Evolutionary conservation across 139 green algal species (phyloP), one percentile per base, ranked within the genome.

Genomic region (Marvania coccoides): DNA sequence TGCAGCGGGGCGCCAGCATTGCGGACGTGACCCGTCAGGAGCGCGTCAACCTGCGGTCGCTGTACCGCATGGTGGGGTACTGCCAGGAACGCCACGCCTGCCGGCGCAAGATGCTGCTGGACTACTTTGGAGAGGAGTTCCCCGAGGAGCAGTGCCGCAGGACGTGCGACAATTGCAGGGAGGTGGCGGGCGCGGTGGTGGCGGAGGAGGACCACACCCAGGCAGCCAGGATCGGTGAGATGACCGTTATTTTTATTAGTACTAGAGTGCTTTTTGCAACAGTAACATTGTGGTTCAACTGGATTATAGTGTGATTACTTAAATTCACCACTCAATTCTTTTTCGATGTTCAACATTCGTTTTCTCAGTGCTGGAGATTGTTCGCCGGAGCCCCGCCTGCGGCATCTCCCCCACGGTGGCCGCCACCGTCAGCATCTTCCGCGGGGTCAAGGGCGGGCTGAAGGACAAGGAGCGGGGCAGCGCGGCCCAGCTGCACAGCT

Each of bases 91-190:
- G 81, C 38, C 70, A 83, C 31, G 82, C 89, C 69, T 96, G 90
- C 70, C 74, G 90, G 6, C 76, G 90, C 26, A 72, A 85, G 59
- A 70, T 90, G 64, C 71, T 95, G 64, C 83, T 96, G 75, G 45
- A 69, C n/a, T 82, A 95, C 71, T 96, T 95, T 81, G 87, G 81
- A 1, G 88, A 96, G 76, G 48, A 26, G n/a, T 95, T 92, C 65
- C 65, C 65, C 29, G 40, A 66, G 1, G 64, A 56, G n/a, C 40
- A 74, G 24, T 96, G 89, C 79, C 34, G 47, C 1, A 57, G 60
- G 57, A 89, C 79, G 8, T 95, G 89, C 70, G 88, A 95, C 78
- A 83, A 86, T 29, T 95, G 88, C 79, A 5, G 34, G 3, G 13
- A 29, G 53, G 71, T 61, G 31, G 54, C 38, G 57, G 67, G 40